Conservation (phyloP, 2,329 filamentous ascomycete genomes). For the Fusarium sp. region DNA sequence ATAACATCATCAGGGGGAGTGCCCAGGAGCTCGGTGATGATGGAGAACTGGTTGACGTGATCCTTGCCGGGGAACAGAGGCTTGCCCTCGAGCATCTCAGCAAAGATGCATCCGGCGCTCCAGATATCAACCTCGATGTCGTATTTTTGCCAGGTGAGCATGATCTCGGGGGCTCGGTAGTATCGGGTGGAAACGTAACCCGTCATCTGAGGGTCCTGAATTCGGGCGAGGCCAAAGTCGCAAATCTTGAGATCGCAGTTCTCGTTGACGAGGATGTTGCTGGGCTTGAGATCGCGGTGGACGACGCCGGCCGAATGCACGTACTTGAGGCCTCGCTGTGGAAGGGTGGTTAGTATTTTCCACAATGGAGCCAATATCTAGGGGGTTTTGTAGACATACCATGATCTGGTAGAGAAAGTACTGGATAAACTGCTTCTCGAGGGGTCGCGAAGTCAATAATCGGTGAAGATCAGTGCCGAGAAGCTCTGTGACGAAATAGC, state of each 20-base stretch:
- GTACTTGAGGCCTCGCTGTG: conserved; percentile 94
- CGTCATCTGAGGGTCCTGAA: conserved; percentile 99
- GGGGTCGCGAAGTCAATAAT: conserved; percentile 89
- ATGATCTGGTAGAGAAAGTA: conserved; percentile 99
- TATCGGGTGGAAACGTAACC: conserved; percentile 98
- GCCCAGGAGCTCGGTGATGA: conserved; percentile 96
- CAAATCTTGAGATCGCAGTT: conserved; percentile 99
- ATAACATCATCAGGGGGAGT: conserved; percentile 99
- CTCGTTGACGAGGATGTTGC: conserved; percentile 99
- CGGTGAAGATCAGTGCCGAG: conserved; percentile 96
- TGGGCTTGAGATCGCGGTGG: conserved; percentile 96
- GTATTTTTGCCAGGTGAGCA: conserved; percentile 99
- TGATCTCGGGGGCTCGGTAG: conserved; percentile 98
- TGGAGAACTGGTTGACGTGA: conserved; percentile 99
- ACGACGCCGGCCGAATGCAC: conserved; percentile 98
- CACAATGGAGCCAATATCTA: not conserved
- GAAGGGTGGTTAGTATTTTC: conserved; percentile 21
- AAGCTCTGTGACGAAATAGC: conserved; percentile 98
- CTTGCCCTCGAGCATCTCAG: conserved; percentile 99
- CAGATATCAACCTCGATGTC: conserved; percentile 99
- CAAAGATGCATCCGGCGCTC: conserved; percentile 99
- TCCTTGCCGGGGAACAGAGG: conserved; percentile 98
- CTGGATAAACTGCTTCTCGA: conserved; percentile 99
- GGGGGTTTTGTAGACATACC: conserved; percentile 61
- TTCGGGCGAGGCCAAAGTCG: conserved; percentile 95